Percentiles rank a stretch among this genome's conserved stretches.
Evolutionary conservation across 2,329 filamentous ascomycete species (phyloP).

Genomic region (Xylariaceae sp.): DNA sequence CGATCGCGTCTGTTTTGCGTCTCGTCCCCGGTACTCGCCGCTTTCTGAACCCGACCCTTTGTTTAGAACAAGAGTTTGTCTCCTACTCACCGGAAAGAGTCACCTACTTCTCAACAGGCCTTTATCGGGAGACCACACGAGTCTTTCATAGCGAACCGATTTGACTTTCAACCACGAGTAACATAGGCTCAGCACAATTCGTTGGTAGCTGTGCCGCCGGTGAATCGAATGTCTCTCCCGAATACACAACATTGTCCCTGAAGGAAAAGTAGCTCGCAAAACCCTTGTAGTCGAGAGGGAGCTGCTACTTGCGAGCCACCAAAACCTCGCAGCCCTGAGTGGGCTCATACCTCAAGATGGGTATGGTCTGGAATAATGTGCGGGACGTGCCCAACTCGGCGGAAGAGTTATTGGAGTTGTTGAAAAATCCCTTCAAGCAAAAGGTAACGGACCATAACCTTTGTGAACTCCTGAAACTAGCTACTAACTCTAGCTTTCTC

Average conservation of each 20-base stretch:
- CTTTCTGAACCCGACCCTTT: slow-evolving; percentile 16
- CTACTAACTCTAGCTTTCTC: slow-evolving; percentile 11
- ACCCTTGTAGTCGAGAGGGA: slow-evolving; percentile 2
- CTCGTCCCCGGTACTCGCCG: slow-evolving; percentile 10
- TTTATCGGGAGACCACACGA: background rate
- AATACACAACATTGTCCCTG: slow-evolving; percentile 1
- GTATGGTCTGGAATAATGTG: slow-evolving; percentile 14
- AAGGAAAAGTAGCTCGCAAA: background rate
- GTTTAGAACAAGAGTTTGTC: slow-evolving; percentile 13
- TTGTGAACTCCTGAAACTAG: background rate
- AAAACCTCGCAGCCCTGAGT: slow-evolving; percentile 18
- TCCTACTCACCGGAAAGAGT: slow-evolving; percentile 7
- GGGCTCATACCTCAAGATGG: slow-evolving; percentile 22
- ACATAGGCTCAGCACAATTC: background rate
- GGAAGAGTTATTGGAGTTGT: slow-evolving; percentile 50
- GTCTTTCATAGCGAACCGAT: background rate
- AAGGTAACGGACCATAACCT: slow-evolving; percentile 40
- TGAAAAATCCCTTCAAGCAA: slow-evolving; percentile 54
- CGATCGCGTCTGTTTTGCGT: slow-evolving; percentile 22
- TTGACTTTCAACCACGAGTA: background rate
- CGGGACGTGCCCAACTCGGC: slow-evolving; percentile 37
- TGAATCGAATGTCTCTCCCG: slow-evolving; percentile 8
- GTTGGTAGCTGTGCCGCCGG: slow-evolving; percentile 1
- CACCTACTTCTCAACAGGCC: background rate
- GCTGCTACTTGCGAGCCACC: slow-evolving; percentile 3